These are phyloP conservation scores for Lactarius akahatsu DNA, from an alignment of 768 basidiomycete genomes.

Conservation along the genomic window DNA sequence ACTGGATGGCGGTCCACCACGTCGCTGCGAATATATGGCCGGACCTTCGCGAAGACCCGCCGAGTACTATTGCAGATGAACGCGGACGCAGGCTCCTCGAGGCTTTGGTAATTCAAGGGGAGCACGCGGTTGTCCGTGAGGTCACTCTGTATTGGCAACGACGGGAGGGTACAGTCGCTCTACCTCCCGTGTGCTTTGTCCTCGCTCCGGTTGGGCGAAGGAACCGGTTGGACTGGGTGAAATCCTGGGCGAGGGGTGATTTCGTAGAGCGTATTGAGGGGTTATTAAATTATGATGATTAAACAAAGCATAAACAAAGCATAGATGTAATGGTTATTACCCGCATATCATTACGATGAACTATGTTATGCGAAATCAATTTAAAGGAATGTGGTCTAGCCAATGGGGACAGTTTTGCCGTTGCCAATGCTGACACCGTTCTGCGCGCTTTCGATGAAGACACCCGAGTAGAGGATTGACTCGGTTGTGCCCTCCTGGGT, in stretches of 20 bases:
- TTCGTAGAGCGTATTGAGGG: conserved; percentile 30
- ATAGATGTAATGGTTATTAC: not conserved
- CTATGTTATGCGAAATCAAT: not conserved
- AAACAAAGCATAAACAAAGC: not conserved
- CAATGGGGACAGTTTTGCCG: conserved; percentile 23
- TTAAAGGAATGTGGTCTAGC: not conserved
- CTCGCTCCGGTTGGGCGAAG: conserved; percentile 26
- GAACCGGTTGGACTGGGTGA: conserved; percentile 32
- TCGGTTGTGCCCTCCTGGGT: conserved; percentile 59
- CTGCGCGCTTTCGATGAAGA: conserved; percentile 49
- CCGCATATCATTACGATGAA: not conserved
- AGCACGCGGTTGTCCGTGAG: conserved; percentile 47
- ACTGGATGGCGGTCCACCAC: conserved; percentile 74
- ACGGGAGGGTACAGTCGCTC: conserved; percentile 37
- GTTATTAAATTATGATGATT: conserved; percentile 18
- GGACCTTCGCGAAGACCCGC: conserved; percentile 42
- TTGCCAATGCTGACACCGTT: conserved; percentile 38
- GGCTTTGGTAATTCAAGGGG: conserved; percentile 52
- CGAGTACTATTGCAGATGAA: conserved; percentile 35
- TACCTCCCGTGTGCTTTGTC: conserved; percentile 55
- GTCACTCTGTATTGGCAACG: conserved; percentile 59
- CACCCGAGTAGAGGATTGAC: conserved; percentile 54
- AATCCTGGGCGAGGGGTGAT: conserved; percentile 27
- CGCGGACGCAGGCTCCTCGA: conserved; percentile 46
- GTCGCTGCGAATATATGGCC: conserved; percentile 74